phyloP scores from a whole-genome alignment of 2,329 filamentous ascomycete genomes.

The Aureobasidium uvarum region DNA sequence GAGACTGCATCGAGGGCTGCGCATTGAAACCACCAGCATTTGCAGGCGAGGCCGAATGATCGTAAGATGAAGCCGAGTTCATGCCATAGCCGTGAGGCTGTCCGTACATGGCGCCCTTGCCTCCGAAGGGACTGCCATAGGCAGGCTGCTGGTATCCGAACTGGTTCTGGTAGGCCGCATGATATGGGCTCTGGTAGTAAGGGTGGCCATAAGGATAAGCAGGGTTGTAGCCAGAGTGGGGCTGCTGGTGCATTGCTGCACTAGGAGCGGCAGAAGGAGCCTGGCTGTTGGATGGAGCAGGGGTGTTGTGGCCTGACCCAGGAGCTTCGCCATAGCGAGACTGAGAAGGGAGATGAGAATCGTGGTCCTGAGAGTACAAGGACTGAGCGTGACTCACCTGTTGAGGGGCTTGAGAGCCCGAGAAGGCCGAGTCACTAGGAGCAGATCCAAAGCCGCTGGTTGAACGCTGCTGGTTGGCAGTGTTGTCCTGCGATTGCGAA shows the following conservation, averaged over 20 bases:
- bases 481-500: slow-evolving; percentile 65
- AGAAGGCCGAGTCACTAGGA: slow-evolving; percentile 59
- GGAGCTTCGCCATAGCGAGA: slow-evolving; percentile 74
- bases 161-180: slow-evolving; percentile 62
- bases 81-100: slow-evolving; percentile 61
- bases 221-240: slow-evolving; percentile 51
- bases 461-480: slow-evolving; percentile 68
- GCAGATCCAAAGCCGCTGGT: slow-evolving; percentile 71
- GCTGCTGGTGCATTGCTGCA: slow-evolving; percentile 50
- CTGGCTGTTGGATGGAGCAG: slow-evolving; percentile 68
- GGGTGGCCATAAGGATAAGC: slow-evolving; percentile 61
- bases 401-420: slow-evolving; percentile 62
- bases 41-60: slow-evolving; percentile 62
- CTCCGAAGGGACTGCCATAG: slow-evolving; percentile 53
- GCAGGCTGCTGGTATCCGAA: slow-evolving; percentile 49
- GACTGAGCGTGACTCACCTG: slow-evolving; percentile 34
- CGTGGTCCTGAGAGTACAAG: slow-evolving; percentile 34
- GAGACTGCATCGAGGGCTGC: slow-evolving; percentile 45
- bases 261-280: slow-evolving; percentile 48
- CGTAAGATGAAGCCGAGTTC: slow-evolving; percentile 57
- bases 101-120: slow-evolving; percentile 60
- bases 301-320: slow-evolving; percentile 86
- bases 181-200: slow-evolving; percentile 62
- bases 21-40: slow-evolving; percentile 55
- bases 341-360: slow-evolving; percentile 48